Evolutionary conservation across 345 rosid species (phyloP).

Genomic region (Nephelium lappaceum): DNA sequence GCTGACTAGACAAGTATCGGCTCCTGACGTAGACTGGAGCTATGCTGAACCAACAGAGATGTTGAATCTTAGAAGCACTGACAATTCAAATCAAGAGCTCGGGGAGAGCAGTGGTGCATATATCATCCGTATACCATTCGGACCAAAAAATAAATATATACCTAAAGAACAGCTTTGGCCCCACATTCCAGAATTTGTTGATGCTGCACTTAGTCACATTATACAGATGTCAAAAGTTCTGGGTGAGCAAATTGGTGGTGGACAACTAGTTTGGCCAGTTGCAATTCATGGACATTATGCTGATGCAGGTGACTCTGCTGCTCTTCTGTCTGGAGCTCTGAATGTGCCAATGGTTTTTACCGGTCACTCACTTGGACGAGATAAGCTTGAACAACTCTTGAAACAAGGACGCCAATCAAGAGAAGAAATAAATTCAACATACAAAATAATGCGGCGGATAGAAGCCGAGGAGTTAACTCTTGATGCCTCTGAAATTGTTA

Average conservation of each 20-base stretch:
- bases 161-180: conserved; percentile 84
- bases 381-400: conserved; percentile 73
- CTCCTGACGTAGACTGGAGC: conserved; percentile 73
- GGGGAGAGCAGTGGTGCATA: conserved; percentile 88
- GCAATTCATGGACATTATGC: conserved; percentile 87
- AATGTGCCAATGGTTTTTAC: conserved; percentile 89
- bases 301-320: conserved; percentile 80
- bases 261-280: conserved; percentile 73
- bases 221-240: conserved; percentile 72
- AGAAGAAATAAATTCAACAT: conserved; percentile 64
- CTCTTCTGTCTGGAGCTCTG: conserved; percentile 79
- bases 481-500: conserved; percentile 71
- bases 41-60: conserved; percentile 78
- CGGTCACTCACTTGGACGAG: conserved; percentile 84
- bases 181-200: conserved; percentile 78
- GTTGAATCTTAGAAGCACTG: conserved; percentile 46
- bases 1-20: conserved; percentile 72
- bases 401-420: conserved; percentile 69
- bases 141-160: conserved; percentile 70
- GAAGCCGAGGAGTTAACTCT: conserved; percentile 78
- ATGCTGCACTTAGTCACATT: conserved; percentile 71
- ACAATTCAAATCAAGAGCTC: conserved; percentile 42
- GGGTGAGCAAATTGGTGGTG: conserved; percentile 62
- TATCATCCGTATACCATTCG: conserved; percentile 79
- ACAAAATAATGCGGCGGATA: conserved; percentile 74